Evolutionary conservation across 2,329 filamentous ascomycete species (phyloP).

Genomic region (Alternaria incomplexa): DNA sequence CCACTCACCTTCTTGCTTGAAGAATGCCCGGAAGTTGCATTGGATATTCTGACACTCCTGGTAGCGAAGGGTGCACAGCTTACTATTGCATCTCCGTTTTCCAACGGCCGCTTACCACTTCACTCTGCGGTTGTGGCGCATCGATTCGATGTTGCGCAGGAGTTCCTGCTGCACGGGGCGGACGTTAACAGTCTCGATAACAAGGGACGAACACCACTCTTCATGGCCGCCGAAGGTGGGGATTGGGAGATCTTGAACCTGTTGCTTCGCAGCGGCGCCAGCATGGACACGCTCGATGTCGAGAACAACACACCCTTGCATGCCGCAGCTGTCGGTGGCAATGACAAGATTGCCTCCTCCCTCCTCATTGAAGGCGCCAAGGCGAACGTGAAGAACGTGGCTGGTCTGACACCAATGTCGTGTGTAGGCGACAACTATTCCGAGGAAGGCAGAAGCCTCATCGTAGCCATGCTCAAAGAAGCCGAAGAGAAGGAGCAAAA

Average conservation of each 20-base stretch:
- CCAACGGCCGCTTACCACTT: conserved; percentile 31
- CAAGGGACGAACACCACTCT: conserved; percentile 27
- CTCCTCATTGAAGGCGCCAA: conserved; percentile 31
- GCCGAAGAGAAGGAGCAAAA: conserved; percentile 21
- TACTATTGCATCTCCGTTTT: conserved; percentile 27
- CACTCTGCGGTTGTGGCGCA: conserved; percentile 35
- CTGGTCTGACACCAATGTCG: conserved; percentile 21
- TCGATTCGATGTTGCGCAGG: conserved; percentile 31
- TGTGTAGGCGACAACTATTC: conserved; percentile 17
- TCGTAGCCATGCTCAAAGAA: conserved; percentile 27
- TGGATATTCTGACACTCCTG: conserved; percentile 29
- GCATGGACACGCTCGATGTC: conserved; percentile 17
- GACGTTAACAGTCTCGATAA: conserved; percentile 26
- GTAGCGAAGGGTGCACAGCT: conserved; percentile 28
- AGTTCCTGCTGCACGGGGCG: conserved; percentile 24
- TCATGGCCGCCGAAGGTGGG: conserved; percentile 27
- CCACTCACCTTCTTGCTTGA: conserved; percentile 35
- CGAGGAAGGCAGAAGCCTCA: conserved; percentile 25
- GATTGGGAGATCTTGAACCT: conserved; percentile 27
- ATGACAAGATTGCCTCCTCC: conserved; percentile 13
- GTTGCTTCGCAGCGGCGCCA: conserved; percentile 27
- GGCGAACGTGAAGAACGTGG: conserved; percentile 19
- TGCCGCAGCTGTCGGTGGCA: conserved; percentile 23
- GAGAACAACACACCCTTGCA: conserved; percentile 33
- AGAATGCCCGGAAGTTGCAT: conserved; percentile 25